Base-by-base conservation (phyloP, 2,329 filamentous ascomycete species). In the Corynespora cassiicola region DNA sequence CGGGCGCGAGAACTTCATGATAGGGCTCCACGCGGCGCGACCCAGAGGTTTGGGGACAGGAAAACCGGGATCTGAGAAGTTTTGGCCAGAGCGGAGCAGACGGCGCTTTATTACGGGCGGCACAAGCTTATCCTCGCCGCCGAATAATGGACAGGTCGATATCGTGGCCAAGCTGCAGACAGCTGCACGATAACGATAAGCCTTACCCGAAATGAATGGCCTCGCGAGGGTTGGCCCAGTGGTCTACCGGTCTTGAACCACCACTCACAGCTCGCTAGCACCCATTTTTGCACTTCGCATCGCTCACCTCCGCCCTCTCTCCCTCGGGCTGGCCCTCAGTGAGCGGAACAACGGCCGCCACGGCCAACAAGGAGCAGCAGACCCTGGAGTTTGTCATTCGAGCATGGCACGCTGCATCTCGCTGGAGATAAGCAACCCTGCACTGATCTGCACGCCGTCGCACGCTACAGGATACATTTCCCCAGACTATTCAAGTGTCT, bases 1-100 rank as follows among this genome's bases (percentile, higher is more conserved):
- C 25, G 73, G 73, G 33, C 58, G 56, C 36, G 63, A 52, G 36
- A 74, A 61, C 24, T n/a, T n/a, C n/a, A n/a, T n/a, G n/a, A n/a
- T n/a, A n/a, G n/a, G n/a, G n/a, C n/a, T n/a, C n/a, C n/a, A n/a
- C n/a, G n/a, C n/a, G n/a, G n/a, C n/a, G n/a, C n/a, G n/a, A n/a
- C n/a, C n/a, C n/a, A n/a, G n/a, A n/a, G n/a, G n/a, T n/a, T n/a
- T n/a, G n/a, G n/a, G n/a, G n/a, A n/a, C n/a, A n/a, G n/a, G n/a
- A n/a, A n/a, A n/a, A n/a, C n/a, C n/a, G n/a, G n/a, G 6, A 24
- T 14, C 12, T 7, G 9, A 14, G 22, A 14, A 22, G 20, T 19
- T 32, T 28, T 31, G 28, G 11, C 12, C n/a, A 12, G 22, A 11
- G 32, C 22, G 14, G 22, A 17, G 12, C 6, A 11, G 12, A 18